Evolutionary conservation across 2,329 filamentous ascomycete genomes (phyloP).

Genomic region (Sporothrix euskadiensis): DNA sequence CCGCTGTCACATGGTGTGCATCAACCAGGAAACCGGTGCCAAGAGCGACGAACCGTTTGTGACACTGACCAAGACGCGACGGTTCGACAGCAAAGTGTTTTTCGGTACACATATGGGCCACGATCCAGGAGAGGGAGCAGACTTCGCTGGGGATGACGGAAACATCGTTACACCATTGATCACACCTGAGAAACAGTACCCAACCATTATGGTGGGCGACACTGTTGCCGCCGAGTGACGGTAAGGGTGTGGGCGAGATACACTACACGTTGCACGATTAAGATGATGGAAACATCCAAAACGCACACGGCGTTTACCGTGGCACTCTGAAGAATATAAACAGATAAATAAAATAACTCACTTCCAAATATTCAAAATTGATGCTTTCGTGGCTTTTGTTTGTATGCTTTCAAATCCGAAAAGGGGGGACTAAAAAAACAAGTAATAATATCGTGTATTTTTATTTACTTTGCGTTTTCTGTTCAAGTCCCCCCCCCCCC

Average conservation of each 20-base stretch:
- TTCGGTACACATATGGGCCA: conserved; percentile 82
- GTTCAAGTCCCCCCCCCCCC: too few relatives aligned
- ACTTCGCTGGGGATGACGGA: neutral
- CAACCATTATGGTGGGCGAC: conserved; percentile 56
- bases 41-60: conserved; percentile 83
- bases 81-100: conserved; percentile 78
- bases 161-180: neutral
- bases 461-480: too few relatives aligned
- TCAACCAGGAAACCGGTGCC: conserved; percentile 79
- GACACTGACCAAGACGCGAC: conserved; percentile 82
- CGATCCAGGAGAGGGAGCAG: conserved; percentile 32
- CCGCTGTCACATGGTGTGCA: conserved; percentile 93
- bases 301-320: neutral
- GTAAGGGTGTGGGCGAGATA: neutral
- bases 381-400: too few relatives aligned
- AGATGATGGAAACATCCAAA: neutral
- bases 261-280: neutral
- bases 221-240: conserved; percentile 1
- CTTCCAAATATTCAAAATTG: too few relatives aligned
- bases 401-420: too few relatives aligned
- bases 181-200: conserved; percentile 41
- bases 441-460: too few relatives aligned
- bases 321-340: neutral
- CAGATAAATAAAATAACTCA: neutral
- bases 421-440: too few relatives aligned